Base-by-base conservation (phyloP, 148 eudicot genomes). In the Gaultheria prostrata region DNA sequence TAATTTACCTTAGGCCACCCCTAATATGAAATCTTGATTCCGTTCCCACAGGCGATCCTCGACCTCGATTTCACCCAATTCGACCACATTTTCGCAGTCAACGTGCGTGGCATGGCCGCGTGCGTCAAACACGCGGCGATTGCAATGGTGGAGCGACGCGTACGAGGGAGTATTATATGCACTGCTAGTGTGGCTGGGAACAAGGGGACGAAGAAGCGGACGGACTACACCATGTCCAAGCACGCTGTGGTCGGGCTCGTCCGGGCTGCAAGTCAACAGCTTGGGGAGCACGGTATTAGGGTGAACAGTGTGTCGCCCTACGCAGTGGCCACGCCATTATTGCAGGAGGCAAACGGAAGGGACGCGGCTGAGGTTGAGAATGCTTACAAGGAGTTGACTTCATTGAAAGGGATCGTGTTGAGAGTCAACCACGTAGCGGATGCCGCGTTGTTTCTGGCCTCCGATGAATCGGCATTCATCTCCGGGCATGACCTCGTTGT, bases 271-370 rank as follows among this genome's bases (percentile, higher is more conserved):
- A 67, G 86, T 33, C 33, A 46, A 26, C 84, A 86, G 80, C 80
- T 88, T 2, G 90, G 90, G 11, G 76, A 61, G 48, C 69, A 84
- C 26, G 88, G 88, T 1, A 86, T 88, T 2, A 70, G 90, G 80
- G 90, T 88, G 14, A 88, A 88, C 49, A 30, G 86, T 32, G 86
- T 88, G 67, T 88, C 88, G 11, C 90, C 90, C 21, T 82, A 8
- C 18, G 81, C 61, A 0, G 56, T 88, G 72, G 85, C 80, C 17
- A 88, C 88, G 48, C 79, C 87, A 17, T 17, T 85, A 83, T 1
- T 50, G 70, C 39, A 13, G n/a, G 33, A 78, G 9, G 30, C 30
- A 2, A 9, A n/a, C 28, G 43, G 28, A 15, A 26, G 21, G 63
- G 61, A 59, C 18, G 21, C 33, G 45, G 83, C 54, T 13, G 85